phyloP scores from a whole-genome alignment of 352 stramenopile genomes.

The Globisporangium uncinulatum region DNA sequence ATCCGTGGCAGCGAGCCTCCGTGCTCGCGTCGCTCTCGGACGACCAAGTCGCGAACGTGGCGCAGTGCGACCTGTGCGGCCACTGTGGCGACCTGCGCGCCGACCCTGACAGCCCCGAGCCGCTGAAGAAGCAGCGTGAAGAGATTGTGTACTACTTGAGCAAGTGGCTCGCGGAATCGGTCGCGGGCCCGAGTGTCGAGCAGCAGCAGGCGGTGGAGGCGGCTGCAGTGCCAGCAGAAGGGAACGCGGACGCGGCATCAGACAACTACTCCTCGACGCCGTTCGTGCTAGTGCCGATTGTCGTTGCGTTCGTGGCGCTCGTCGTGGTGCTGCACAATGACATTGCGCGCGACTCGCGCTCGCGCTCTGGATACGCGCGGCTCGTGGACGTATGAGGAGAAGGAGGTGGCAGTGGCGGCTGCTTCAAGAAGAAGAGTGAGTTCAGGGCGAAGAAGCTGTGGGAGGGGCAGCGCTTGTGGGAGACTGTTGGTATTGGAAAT shows the following conservation, averaged over 20 bases:
- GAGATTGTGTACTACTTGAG: conserved; percentile 58
- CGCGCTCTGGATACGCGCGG: conserved; percentile 29
- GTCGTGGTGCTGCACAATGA: conserved; percentile 48
- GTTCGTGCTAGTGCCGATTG: conserved; percentile 62
- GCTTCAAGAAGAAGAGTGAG: too few species aligned
- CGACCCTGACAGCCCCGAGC: conserved; percentile 39
- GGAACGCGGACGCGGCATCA: neutral
- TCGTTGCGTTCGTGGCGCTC: conserved; percentile 48
- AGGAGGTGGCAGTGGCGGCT: too few species aligned
- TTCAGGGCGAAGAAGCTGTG: too few species aligned
- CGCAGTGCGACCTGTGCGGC: conserved; percentile 74
- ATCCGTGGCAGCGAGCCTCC: conserved; percentile 82
- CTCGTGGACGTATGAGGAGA: conserved; percentile 14
- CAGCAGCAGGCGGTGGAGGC: conserved; percentile 19
- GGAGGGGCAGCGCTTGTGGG: too few species aligned
- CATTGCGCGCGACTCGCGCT: conserved; percentile 43
- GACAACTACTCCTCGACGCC: conserved; percentile 40
- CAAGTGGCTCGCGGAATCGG: conserved; percentile 44
- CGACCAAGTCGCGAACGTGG: conserved; percentile 61
- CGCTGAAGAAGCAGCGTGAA: conserved; percentile 60
- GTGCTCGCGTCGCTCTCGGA: conserved; percentile 50
- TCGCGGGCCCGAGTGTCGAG: conserved; percentile 9
- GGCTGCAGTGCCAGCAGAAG: conserved; percentile 6
- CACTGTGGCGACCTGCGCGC: conserved; percentile 72
- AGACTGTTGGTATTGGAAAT: too few species aligned